phyloP scores from a whole-genome alignment of 176 grass and related monocot genomes.

The Aegilops sharonensis region DNA sequence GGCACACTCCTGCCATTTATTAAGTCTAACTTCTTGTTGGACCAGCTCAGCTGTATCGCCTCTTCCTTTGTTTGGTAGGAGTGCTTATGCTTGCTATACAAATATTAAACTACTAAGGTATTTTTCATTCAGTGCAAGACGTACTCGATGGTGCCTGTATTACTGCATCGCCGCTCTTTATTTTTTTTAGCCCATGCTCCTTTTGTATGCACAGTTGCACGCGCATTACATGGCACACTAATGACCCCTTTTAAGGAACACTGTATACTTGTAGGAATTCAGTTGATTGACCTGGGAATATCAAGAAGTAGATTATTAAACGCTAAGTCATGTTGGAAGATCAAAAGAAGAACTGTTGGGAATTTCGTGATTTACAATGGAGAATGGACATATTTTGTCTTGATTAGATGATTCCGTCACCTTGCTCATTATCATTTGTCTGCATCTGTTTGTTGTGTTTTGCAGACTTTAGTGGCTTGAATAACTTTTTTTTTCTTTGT shows the following conservation, averaged over 20 bases:
- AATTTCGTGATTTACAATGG: not conserved
- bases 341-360: not conserved
- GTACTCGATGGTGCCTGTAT: constrained; percentile 5
- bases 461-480: constrained; percentile 4
- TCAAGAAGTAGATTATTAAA: constrained; percentile 14
- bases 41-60: constrained; percentile 1
- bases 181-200: not conserved
- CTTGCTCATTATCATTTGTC: constrained; percentile 9
- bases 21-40: not conserved
- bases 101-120: not conserved
- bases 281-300: not conserved
- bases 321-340: not conserved
- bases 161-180: not conserved
- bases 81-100: not conserved
- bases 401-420: constrained; percentile 5
- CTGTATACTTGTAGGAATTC: not conserved
- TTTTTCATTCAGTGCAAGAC: not conserved
- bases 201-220: not conserved
- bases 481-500: not conserved
- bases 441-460: constrained; percentile 2
- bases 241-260: not conserved
- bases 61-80: constrained; percentile 9
- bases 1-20: not conserved
- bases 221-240: not conserved
- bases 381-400: not conserved